A percentile compares a stretch with the other conserved stretches of the same genome.
phyloP scores from a whole-genome alignment of 192 early-diverging fungal genomes.

The Kappamyces sp. region DNA sequence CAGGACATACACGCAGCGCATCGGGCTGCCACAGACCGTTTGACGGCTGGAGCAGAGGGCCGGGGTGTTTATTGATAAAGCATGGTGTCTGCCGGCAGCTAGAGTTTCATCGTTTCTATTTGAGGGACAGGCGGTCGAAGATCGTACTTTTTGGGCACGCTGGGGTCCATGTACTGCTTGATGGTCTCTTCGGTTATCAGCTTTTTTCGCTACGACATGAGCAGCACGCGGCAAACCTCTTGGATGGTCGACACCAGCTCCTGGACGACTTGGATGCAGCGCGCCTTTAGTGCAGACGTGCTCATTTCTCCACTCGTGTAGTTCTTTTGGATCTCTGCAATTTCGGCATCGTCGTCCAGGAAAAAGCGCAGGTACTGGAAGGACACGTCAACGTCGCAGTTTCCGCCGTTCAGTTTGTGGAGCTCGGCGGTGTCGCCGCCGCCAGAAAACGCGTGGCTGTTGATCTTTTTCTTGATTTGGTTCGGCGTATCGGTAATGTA shows the following conservation, averaged over 20 bases:
- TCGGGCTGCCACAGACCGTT: no score
- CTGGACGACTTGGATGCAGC: constrained; percentile 79
- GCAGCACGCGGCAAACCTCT: constrained; percentile 34
- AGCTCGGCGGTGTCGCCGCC: constrained; percentile 81
- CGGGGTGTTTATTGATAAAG: no score
- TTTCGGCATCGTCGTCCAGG: constrained; percentile 87
- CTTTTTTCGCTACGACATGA: constrained; percentile 22
- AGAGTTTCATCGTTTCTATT: no score
- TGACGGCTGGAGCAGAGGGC: no score
- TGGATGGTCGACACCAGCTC: constrained; percentile 75
- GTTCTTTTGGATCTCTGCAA: constrained; percentile 55
- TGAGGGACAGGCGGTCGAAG: no score
- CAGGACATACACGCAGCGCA: no score
- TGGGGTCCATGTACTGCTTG: constrained; percentile 36
- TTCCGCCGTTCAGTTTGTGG: constrained; percentile 73
- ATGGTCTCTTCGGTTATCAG: constrained; percentile 38
- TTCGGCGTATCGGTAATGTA: constrained; percentile 84
- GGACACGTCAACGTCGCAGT: constrained; percentile 90
- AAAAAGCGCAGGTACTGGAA: constrained; percentile 95
- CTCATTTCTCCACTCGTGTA: constrained; percentile 81
- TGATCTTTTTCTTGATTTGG: constrained; percentile 98
- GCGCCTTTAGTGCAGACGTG: constrained; percentile 83
- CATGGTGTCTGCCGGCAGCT: no score
- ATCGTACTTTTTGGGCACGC: constrained; percentile 19
- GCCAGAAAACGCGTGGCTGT: constrained; percentile 89